Base-by-base conservation (phyloP, 2,329 filamentous ascomycete species). In the Penicillium sp. region DNA sequence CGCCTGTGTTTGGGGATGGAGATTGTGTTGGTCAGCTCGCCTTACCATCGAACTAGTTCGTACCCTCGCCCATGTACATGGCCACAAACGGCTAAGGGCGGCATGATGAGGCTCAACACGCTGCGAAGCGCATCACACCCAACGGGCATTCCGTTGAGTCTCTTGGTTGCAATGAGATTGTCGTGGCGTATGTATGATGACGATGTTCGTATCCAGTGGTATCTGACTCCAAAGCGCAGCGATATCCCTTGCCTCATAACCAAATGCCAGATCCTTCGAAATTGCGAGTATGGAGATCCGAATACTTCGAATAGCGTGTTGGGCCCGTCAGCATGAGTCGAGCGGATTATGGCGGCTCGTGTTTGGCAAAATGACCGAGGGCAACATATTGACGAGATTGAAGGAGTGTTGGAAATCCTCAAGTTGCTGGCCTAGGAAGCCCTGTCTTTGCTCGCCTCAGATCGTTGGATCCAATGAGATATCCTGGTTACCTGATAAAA, bases 51-150 rank as follows among this genome's bases (percentile, higher is more conserved):
- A 25, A 82, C 69, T 27, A 76, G 68, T 58, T 78, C 72, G 41
- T 74, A 79, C 27, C 80, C 80, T 61, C 80, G 68, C 35, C 72
- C 75, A 65, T 83, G 80, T 31, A 81, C 76, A 68, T 83, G 80
- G n/a, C 80, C 81, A 60, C 76, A 83, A 46, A 83, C 67, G 53
- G 73, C 73, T 52, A 83, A 63, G 54, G 67, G 63, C 22, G 80
- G 80, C 45, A 75, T 71, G 25, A 79, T 70, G 29, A 67, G 65
- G 61, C 70, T 69, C 43, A 83, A 55, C 2, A 69, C 65, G 49
- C 70, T 60, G 29, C 68, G 64, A 41, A 83, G 71, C 12, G 64
- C 69, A 49, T 70, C 63, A 60, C 80, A 83, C 31, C 81, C 80
- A 50, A 72, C 68, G n/a, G 58, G 49, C 25, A 42, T 58, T 19